Conservation (phyloP, 139 green algal genomes). For the Axilococcus clingmanii region DNA sequence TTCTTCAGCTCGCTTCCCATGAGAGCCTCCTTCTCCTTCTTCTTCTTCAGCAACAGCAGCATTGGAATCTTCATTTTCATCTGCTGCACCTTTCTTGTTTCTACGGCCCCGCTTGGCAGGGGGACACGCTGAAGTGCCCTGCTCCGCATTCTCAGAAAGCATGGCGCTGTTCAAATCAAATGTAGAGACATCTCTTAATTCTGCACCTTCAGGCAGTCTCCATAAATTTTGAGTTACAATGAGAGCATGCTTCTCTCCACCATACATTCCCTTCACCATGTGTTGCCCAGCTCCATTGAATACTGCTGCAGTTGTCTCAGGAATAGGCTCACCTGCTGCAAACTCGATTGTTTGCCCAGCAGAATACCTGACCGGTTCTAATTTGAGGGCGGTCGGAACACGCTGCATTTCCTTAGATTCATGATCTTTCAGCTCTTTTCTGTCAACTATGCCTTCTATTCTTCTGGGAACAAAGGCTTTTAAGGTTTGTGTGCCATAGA, state of each 20-base stretch:
- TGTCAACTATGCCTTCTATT: conserved; percentile 33
- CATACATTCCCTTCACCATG: conserved; percentile 16
- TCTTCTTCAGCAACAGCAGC: background rate
- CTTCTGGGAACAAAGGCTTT: conserved; percentile 38
- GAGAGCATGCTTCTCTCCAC: conserved; percentile 34
- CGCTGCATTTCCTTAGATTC: conserved; percentile 38
- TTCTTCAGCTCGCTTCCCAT: background rate
- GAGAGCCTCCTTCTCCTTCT: no score
- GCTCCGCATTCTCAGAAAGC: background rate
- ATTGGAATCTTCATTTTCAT: conserved; percentile 3
- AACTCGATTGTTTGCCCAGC: conserved; percentile 22
- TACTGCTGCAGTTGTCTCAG: conserved; percentile 41
- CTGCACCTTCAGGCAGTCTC: conserved; percentile 8
- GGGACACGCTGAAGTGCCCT: background rate
- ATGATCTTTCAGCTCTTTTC: conserved; percentile 32
- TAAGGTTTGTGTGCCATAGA: conserved; percentile 33
- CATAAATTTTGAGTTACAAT: conserved; percentile 50
- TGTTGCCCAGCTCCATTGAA: conserved; percentile 19
- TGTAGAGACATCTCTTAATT: background rate
- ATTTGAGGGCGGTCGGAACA: conserved; percentile 31
- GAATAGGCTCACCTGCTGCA: conserved; percentile 36
- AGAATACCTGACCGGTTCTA: conserved; percentile 48
- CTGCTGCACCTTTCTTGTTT: conserved; percentile 7
- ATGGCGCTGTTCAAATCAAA: no score
- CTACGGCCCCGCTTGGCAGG: conserved; percentile 9